Evolutionary conservation across 495 filamentous ascomycete genomes (phyloP).

Genomic region (Daldinia concentrica): DNA sequence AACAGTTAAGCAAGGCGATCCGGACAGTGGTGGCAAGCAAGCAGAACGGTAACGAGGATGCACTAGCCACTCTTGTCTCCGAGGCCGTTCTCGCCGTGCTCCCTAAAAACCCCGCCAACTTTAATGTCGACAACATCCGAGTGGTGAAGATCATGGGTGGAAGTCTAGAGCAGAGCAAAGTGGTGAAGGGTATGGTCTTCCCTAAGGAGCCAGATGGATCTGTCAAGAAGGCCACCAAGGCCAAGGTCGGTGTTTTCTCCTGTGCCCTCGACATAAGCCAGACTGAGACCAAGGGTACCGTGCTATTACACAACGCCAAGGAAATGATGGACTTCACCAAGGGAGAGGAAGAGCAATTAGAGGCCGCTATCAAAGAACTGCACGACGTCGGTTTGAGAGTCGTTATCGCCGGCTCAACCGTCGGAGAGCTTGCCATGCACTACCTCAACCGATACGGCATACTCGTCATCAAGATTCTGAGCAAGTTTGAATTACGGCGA

Average conservation of each 20-base stretch:
- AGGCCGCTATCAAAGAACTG: constrained; percentile 90
- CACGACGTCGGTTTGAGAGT: constrained; percentile 93
- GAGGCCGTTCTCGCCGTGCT: constrained; percentile 94
- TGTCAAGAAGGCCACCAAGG: constrained; percentile 87
- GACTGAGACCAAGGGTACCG: constrained; percentile 99
- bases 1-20: constrained; percentile 93
- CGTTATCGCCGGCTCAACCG: constrained; percentile 86
- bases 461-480: constrained; percentile 95
- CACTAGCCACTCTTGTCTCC: constrained; percentile 84
- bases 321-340: constrained; percentile 99
- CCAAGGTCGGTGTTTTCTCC: constrained; percentile 96
- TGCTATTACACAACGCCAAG: constrained; percentile 95
- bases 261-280: constrained; percentile 95
- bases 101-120: constrained; percentile 96
- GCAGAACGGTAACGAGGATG: constrained; percentile 91
- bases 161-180: constrained; percentile 87
- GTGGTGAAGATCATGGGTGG: constrained; percentile 99
- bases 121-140: constrained; percentile 99
- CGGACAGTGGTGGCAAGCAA: constrained; percentile 96
- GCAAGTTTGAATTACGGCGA: constrained; percentile 95
- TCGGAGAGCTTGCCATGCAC: constrained; percentile 95
- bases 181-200: constrained; percentile 99
- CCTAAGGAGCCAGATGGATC: constrained; percentile 88
- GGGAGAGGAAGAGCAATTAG: constrained; percentile 92
- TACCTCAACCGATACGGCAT: constrained; percentile 98